Evolutionary conservation across 2,329 filamentous ascomycete genomes (phyloP), one percentile per base, ranked within the genome.

Genomic region (Orbilia brochopaga): DNA sequence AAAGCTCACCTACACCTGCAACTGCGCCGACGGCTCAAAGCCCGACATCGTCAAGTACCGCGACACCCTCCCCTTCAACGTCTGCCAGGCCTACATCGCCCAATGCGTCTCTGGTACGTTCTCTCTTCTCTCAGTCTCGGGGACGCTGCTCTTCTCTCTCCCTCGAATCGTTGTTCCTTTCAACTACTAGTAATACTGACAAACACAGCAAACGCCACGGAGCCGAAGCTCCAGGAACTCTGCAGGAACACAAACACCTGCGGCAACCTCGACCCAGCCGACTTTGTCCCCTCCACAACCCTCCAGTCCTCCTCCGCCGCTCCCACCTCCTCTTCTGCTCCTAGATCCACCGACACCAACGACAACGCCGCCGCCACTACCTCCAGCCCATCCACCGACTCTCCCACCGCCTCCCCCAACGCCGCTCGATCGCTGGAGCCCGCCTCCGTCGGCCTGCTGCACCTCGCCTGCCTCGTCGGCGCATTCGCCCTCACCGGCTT

Each of bases 211-310:
- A 73, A 73, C 57, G 48, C 69, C 11, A 66, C 69, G 1, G 62
- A 67, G n/a, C 62, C 69, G 15, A 24, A 1, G 17, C 61, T 67
- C 51, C 69, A 73, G 53, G 32, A 53, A 19, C 54, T 67, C 53
- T 73, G 69, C 57, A 44, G 63, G 44, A 73, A 62, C 37, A 50
- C 61, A 55, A 73, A 73, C 52, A 66, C 57, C 44, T 73, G 69
- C 46, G 69, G 62, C 52, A 59, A 50, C 63, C 56, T 35, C 3
- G 69, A 73, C 24, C 69, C 69, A 11, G 53, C 61, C 55, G 55
- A 72, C 17, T 64, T 72, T 23, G 55, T 57, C 30, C 37, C 60
- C 15, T 44, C 67, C 23, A 65, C 67, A 32, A 72, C 67, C 56
- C 19, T 64, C 11, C 48, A 17, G 59, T 50, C 40, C 19, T 48